Evolutionary conservation across 768 basidiomycete genomes (phyloP).

Genomic region (Russula sp.): DNA sequence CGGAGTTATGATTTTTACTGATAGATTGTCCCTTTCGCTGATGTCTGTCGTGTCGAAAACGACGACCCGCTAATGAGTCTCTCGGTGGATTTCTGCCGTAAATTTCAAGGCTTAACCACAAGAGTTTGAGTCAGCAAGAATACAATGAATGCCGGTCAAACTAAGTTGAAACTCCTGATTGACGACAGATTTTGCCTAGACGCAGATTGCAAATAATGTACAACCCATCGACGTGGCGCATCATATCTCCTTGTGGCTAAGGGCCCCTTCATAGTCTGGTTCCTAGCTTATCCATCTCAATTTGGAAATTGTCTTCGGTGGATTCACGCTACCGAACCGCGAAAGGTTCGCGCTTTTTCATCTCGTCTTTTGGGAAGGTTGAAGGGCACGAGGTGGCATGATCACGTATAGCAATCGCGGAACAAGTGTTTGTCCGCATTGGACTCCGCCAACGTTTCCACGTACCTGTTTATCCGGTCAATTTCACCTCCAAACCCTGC

Average conservation of each 20-base stretch:
- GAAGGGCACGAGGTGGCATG: too few species aligned
- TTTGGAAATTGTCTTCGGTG: not conserved
- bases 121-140: not conserved
- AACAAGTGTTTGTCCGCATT: too few species aligned
- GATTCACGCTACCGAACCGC: not conserved
- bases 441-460: too few species aligned
- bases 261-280: not conserved
- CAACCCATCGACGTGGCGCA: not conserved
- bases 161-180: slow-evolving; percentile 5
- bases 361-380: too few species aligned
- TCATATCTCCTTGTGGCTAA: not conserved
- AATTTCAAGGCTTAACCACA: not conserved
- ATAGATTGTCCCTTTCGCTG: not conserved
- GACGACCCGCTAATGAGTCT: too few species aligned
- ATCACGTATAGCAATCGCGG: too few species aligned
- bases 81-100: not conserved
- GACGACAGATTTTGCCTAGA: not conserved
- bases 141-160: not conserved
- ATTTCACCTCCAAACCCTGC: too few species aligned
- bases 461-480: too few species aligned
- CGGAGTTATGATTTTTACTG: not conserved
- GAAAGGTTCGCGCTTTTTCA: not conserved
- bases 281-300: not conserved
- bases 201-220: not conserved
- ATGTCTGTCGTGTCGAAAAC: not conserved